A percentile compares a stretch with the other conserved stretches of the same genome.
Conservation (phyloP, 2,329 filamentous ascomycete species). For the Colletotrichum chrysophilum region DNA sequence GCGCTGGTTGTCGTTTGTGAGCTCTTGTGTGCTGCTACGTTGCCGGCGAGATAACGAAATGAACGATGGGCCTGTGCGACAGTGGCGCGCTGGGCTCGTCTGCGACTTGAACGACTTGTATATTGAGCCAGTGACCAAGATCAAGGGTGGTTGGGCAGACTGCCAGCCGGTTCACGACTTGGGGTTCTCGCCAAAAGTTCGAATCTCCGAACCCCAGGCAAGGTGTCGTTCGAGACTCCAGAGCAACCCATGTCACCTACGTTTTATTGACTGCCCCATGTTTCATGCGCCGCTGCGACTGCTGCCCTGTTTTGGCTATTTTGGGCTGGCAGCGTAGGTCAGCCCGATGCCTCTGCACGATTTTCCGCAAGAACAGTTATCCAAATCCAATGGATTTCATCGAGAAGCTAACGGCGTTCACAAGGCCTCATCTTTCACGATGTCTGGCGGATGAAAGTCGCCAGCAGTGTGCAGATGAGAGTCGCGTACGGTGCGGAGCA, state of each 20-base stretch:
- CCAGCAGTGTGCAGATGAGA: background rate
- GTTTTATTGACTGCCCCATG: conserved; percentile 5
- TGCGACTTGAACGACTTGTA: background rate
- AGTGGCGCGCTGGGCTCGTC: background rate
- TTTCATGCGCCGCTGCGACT: background rate
- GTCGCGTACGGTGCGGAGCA: background rate
- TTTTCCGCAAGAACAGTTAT: background rate
- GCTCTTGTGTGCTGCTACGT: background rate
- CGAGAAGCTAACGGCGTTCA: background rate
- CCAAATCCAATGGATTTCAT: background rate
- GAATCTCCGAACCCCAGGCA: conserved; percentile 12
- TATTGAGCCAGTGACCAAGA: background rate
- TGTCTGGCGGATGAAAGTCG: background rate
- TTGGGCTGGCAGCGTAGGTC: background rate
- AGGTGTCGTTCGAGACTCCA: conserved; percentile 6
- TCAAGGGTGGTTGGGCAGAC: background rate
- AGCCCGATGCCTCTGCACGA: background rate
- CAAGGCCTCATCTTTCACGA: background rate
- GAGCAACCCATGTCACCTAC: background rate
- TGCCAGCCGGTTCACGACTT: background rate
- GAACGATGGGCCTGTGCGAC: background rate
- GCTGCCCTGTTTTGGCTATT: conserved; percentile 1
- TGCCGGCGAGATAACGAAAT: background rate
- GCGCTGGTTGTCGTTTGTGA: background rate
- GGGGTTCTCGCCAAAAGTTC: background rate